Evolutionary conservation across 2,329 filamentous ascomycete genomes (phyloP), one percentile per base, ranked within the genome.

Genomic region (Emergomyces pasteurianus): DNA sequence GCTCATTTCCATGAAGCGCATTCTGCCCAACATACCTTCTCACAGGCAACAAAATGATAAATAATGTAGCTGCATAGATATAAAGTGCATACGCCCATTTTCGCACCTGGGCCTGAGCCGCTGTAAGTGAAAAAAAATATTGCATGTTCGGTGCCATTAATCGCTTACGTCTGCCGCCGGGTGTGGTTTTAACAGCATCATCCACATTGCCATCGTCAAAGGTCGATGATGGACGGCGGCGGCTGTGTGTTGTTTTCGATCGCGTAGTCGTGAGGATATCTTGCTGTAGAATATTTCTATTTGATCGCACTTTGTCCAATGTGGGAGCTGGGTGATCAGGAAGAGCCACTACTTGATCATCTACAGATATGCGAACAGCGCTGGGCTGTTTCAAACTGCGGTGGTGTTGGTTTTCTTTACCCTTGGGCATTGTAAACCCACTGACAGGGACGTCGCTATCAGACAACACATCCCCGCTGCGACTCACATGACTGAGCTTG

Each of bases 21-120:
- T 82, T 79, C 50, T 76, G 74, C 46, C 81, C 76, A 57, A 97
- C 84, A 66, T 90, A 88, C 2, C 79, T 78, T 59, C 91, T 83
- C 34, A 97, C 81, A 0, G 86, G 88, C 2, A 85, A 74, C 3
- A 96, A 74, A 58, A 95, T 83, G 38, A 90, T 82, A 0, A 77
- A 68, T 9, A 86, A 58, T 8, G 95, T 83, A 55, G 84, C 81
- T 0, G 79, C 62, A 71, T 96, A 96, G 21, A 91, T 85, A 69
- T 89, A 94, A 0, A 77, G 73, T 2, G 94, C 90, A 70, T 96
- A 97, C 0, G 88, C 66, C 87, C 90, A 95, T 72, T 92, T 95
- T 47, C 90, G 82, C 12, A 85, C 71, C 5, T 80, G 79, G 1
- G 92, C 92, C 77, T 97, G 89, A 16, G 82, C 79, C 40, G 88